Conservation (phyloP, 225 moss, liverwort and hornwort genomes). For the Polytrichum commune region DNA sequence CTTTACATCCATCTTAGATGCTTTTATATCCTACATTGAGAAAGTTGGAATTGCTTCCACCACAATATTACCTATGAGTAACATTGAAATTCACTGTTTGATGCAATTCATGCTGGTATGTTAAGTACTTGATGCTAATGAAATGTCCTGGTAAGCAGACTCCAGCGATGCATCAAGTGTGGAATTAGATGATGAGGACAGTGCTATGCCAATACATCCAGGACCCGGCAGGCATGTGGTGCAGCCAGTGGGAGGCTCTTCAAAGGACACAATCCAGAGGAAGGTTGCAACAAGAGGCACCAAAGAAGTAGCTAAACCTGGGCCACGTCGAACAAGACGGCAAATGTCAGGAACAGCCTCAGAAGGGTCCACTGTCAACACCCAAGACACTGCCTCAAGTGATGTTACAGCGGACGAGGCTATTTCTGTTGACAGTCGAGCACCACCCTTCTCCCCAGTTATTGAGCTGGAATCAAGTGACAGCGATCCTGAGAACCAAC, state of each 20-base stretch:
- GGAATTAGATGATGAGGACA: constrained; percentile 24
- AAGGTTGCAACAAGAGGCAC: constrained; percentile 15
- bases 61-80: too few relatives aligned
- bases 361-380: constrained; percentile 21
- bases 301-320: constrained; percentile 18
- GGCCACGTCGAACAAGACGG: constrained; percentile 42
- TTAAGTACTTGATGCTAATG: too few relatives aligned
- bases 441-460: constrained; percentile 15
- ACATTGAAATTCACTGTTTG: too few relatives aligned
- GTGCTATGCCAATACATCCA: constrained; percentile 16
- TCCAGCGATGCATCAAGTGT: constrained; percentile 33
- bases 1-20: too few relatives aligned
- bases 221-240: constrained; percentile 21
- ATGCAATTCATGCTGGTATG: too few relatives aligned
- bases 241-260: constrained; percentile 16
- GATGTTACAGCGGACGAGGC: constrained; percentile 25
- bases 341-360: constrained; percentile 27
- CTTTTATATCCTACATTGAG: too few relatives aligned
- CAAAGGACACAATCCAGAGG: constrained; percentile 23
- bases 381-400: constrained; percentile 10
- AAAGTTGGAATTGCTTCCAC: too few relatives aligned
- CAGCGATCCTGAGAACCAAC: constrained; percentile 34
- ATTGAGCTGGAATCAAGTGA: constrained; percentile 17
- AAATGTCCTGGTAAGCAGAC: constrained; percentile 18
- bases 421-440: constrained; percentile 22